Conservation (phyloP, 768 basidiomycete genomes). For the Flagelloscypha sp. region DNA sequence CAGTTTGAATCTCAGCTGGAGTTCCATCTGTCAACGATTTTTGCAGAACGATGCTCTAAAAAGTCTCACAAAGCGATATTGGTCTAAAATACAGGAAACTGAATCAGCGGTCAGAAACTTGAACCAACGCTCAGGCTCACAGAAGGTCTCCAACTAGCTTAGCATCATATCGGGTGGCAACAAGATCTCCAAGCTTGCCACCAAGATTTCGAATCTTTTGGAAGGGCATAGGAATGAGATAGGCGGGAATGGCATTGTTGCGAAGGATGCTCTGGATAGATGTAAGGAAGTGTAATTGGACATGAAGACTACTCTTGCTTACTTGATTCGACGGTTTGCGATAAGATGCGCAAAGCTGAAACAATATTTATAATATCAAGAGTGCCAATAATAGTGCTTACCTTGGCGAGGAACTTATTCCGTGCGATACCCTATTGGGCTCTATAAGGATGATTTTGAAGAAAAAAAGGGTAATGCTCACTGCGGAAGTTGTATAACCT, state of each 20-base stretch:
- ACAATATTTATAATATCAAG: conserved; percentile 3
- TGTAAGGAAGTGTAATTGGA: conserved; percentile 2
- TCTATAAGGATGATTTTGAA: not conserved
- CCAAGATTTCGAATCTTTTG: conserved; percentile 95
- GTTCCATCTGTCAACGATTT: conserved; percentile 11
- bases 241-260: conserved; percentile 74
- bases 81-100: no score
- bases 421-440: conserved; percentile 68
- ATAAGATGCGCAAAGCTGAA: conserved; percentile 80
- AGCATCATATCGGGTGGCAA: conserved; percentile 83
- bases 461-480: conserved; percentile 18
- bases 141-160: conserved; percentile 86
- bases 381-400: conserved; percentile 18
- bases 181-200: conserved; percentile 84
- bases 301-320: conserved; percentile 6
- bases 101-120: not conserved
- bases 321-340: conserved; percentile 88
- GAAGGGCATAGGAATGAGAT: conserved; percentile 79
- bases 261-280: conserved; percentile 67
- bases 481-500: conserved; percentile 92
- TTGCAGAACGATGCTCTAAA: not conserved
- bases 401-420: conserved; percentile 95
- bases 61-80: no score
- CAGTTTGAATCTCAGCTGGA: conserved; percentile 68
- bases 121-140: conserved; percentile 43